Conservation (phyloP, 1,284 basidiomycete species). For the Porogramme epimiltina region DNA sequence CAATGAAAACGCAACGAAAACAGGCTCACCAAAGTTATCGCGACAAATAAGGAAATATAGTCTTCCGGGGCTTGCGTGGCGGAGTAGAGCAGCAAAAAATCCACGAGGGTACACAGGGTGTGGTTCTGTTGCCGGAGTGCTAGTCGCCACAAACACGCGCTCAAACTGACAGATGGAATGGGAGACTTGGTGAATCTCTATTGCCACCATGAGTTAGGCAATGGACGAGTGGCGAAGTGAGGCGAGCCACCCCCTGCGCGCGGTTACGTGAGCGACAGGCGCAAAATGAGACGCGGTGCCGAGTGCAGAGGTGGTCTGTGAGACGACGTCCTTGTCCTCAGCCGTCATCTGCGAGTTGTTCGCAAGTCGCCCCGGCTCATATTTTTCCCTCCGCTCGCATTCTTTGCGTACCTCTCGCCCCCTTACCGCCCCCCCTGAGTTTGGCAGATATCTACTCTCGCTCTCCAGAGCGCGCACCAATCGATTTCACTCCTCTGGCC, state of each 20-base stretch:
- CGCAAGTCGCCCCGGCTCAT: slow-evolving; percentile 11
- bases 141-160: too few species aligned
- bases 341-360: slow-evolving; percentile 19
- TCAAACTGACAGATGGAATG: too few species aligned
- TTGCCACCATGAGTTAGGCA: too few species aligned
- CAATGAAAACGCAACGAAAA: too few species aligned
- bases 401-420: slow-evolving; percentile 13
- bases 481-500: slow-evolving; percentile 16
- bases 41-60: too few species aligned
- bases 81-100: too few species aligned
- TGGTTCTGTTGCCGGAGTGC: too few species aligned
- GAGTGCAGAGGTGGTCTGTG: slow-evolving; percentile 2
- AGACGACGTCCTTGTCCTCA: slow-evolving; percentile 16
- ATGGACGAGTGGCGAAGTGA: too few species aligned
- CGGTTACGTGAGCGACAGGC: slow-evolving; percentile 24
- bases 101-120: too few species aligned
- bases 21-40: too few species aligned
- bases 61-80: too few species aligned
- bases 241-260: neutral
- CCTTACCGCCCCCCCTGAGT: neutral
- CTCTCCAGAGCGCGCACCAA: slow-evolving; percentile 5
- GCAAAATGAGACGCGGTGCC: slow-evolving; percentile 18
- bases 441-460: neutral
- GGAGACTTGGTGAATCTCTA: too few species aligned
- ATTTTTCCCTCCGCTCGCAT: slow-evolving; percentile 20